Evolutionary conservation across 2,329 filamentous ascomycete genomes (phyloP), one percentile per base, ranked within the genome.

Genomic region (Venturia asperata): DNA sequence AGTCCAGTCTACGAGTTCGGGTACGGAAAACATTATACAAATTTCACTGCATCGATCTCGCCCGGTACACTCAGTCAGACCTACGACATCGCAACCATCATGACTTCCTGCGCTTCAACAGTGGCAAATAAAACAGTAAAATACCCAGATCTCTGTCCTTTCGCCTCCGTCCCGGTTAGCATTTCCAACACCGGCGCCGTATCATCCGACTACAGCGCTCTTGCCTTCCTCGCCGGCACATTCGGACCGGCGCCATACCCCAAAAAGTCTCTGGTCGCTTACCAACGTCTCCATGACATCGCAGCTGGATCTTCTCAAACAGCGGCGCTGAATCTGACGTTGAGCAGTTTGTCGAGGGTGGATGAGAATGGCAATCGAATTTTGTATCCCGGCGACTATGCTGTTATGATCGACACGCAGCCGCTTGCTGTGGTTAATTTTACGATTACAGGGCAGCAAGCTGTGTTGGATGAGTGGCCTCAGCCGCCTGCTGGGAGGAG

Each of bases 321-420:
- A 5, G 76, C 74, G 0, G 68, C 69, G 0, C 70, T 85, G 5
- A 71, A 75, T 6, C 68, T 83, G 34, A 81, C 77, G 2, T 72
- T 85, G 1, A 83, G 80, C 0, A 78, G 75, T 30, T 69, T 86
- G 45, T 79, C 80, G 1, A 74, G 83, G 1, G 78, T 79, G 0
- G 81, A 84, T 66, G 76, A 79, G 49, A 73, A 72, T 2, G 84
- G 83, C 0, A 79, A 82, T 67, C 77, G 74, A 61, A 78, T 83
- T 17, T 69, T 85, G 11, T 85, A 82, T 70, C 83, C 82, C 0
- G 83, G 82, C 0, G 76, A 76, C 21, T 86, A 85, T 68, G 75
- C 71, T 9, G 58, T 84, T 13, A 68, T 76, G 61, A 63, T 84
- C 10, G 82, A 84, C 70, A 72, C 76, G 65, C 76, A 78, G 62